Percentiles rank a stretch among this genome's conserved stretches.
Evolutionary conservation across 345 rosid species (phyloP).

Genomic region (Salix exigua): DNA sequence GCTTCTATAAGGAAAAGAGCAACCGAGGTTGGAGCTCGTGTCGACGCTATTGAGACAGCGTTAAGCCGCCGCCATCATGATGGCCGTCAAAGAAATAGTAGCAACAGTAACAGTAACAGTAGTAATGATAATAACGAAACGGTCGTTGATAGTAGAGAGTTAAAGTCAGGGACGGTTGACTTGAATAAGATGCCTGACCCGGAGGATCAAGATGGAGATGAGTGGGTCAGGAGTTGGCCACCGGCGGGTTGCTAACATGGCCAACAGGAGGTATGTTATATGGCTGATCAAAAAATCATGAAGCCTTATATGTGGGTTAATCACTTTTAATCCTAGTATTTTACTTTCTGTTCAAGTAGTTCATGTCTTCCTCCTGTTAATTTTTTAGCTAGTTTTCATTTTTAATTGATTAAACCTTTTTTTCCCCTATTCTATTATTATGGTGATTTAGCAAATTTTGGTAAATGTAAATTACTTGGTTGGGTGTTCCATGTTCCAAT

Average conservation of each 20-base stretch:
- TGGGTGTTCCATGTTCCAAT: not conserved
- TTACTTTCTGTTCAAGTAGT: not conserved
- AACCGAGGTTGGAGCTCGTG: slow-evolving; percentile 85
- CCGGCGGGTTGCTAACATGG: slow-evolving; percentile 18
- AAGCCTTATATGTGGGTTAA: slow-evolving; percentile 8
- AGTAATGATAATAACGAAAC: slow-evolving; percentile 4
- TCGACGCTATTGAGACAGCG: slow-evolving; percentile 73
- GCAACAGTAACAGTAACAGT: slow-evolving; percentile 7
- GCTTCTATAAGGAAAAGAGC: slow-evolving; percentile 84
- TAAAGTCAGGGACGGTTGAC: slow-evolving; percentile 66
- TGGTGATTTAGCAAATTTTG: slow-evolving; percentile 21
- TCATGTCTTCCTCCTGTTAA: not conserved
- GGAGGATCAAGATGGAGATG: slow-evolving; percentile 72
- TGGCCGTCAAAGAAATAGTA: slow-evolving; percentile 13
- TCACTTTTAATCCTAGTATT: not conserved
- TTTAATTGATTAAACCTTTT: not conserved
- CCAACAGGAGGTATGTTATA: slow-evolving; percentile 15
- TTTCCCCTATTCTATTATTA: not conserved
- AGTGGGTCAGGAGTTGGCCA: slow-evolving; percentile 33
- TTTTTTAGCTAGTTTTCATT: not conserved
- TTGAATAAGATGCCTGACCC: slow-evolving; percentile 94
- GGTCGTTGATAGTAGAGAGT: slow-evolving; percentile 17
- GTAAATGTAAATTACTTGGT: slow-evolving; percentile 23
- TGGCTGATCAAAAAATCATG: slow-evolving; percentile 5
- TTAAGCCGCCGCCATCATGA: slow-evolving; percentile 22